These are phyloP conservation scores for Trichoderma virens DNA, from an alignment of 495 filamentous ascomycete genomes.

Conservation along the genomic window DNA sequence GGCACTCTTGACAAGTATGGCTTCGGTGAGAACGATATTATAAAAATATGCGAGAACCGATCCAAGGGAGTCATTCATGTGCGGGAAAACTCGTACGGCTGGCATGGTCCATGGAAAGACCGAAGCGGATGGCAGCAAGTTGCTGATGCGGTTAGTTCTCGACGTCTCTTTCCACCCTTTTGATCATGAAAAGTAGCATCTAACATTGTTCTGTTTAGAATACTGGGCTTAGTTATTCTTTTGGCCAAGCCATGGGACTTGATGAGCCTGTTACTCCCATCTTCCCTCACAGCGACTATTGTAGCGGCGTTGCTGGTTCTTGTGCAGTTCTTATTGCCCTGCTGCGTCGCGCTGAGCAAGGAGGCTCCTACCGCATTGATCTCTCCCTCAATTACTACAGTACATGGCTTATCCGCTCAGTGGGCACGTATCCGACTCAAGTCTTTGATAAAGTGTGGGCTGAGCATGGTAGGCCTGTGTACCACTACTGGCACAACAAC, in stretches of 20 bases:
- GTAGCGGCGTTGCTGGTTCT: conserved; percentile 45
- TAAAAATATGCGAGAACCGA: conserved; percentile 40
- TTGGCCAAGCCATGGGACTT: conserved; percentile 51
- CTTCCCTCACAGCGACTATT: conserved; percentile 60
- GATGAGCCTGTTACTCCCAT: conserved; percentile 53
- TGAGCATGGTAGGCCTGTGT: neutral
- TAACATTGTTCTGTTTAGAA: conserved; percentile 23
- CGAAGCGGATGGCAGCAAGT: conserved; percentile 52
- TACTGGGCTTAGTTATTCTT: conserved; percentile 42
- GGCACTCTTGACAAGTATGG: conserved; percentile 45
- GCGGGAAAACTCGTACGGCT: conserved; percentile 52
- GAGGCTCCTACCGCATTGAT: conserved; percentile 48
- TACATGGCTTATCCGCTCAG: conserved; percentile 44
- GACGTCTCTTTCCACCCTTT: neutral
- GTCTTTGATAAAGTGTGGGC: neutral
- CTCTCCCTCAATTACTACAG: conserved; percentile 53
- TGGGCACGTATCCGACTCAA: conserved; percentile 38
- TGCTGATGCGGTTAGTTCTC: conserved; percentile 35
- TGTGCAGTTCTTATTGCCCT: conserved; percentile 48
- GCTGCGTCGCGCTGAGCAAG: conserved; percentile 40
- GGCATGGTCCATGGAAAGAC: conserved; percentile 43
- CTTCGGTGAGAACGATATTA: conserved; percentile 39
- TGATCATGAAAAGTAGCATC: neutral
- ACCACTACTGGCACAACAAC: neutral
- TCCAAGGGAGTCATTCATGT: conserved; percentile 41